A percentile compares a stretch with the other conserved stretches of the same genome.
phyloP scores from a whole-genome alignment of 129 eudicot genomes.

The Logfia minima region DNA sequence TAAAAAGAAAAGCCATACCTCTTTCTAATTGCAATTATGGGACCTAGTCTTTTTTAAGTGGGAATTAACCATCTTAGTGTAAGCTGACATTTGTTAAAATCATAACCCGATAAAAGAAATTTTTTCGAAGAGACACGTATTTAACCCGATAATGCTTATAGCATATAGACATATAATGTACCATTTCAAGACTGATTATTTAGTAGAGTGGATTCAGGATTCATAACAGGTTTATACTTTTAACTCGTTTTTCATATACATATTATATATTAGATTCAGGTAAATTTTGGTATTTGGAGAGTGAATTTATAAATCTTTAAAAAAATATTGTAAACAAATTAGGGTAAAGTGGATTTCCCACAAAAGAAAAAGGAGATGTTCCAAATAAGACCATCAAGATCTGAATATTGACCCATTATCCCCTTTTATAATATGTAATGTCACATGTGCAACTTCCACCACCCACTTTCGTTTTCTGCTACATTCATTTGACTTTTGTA shows the following conservation, averaged over 20 bases:
- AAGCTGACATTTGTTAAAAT: background rate
- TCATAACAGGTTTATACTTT: background rate
- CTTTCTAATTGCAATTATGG: background rate
- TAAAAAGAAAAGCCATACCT: slow-evolving; percentile 23
- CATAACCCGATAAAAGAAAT: background rate
- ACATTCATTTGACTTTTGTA: slow-evolving; percentile 31
- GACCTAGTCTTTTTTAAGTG: slow-evolving; percentile 6
- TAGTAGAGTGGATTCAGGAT: background rate
- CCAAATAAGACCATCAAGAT: slow-evolving; percentile 17
- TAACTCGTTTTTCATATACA: background rate
- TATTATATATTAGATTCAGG: background rate
- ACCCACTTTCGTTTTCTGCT: slow-evolving; percentile 16
- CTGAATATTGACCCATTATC: slow-evolving; percentile 21
- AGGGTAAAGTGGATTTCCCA: slow-evolving; percentile 25
- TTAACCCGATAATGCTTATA: background rate
- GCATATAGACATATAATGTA: too few relatives aligned
- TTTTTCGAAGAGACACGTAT: background rate
- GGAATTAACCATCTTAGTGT: background rate
- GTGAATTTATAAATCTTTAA: background rate
- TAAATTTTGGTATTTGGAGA: background rate
- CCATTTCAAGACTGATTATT: background rate
- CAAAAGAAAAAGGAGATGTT: slow-evolving; percentile 8
- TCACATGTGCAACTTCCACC: slow-evolving; percentile 22
- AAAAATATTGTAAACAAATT: background rate
- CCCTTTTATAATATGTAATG: background rate